Percentiles rank a stretch among this genome's conserved stretches.
Evolutionary conservation across 805 yeast genomes (phyloP).

Genomic region (Candida montana): DNA sequence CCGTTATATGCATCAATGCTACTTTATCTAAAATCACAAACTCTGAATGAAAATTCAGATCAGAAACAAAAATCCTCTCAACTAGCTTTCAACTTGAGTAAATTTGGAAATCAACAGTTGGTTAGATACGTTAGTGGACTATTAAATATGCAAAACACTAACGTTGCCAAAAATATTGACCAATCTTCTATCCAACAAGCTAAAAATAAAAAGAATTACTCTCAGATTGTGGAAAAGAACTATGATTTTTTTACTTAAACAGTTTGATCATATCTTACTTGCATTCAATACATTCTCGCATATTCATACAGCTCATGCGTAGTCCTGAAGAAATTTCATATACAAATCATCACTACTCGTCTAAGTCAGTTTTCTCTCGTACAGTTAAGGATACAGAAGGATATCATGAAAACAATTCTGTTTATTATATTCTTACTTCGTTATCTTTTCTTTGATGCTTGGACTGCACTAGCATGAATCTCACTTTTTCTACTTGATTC

Average conservation of each 20-base stretch:
- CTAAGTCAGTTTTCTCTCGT: no score
- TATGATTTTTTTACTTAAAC: no score
- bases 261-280: no score
- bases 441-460: slow-evolving; percentile 15
- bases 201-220: slow-evolving; percentile 15
- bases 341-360: no score
- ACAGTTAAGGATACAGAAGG: no score
- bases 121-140: slow-evolving; percentile 23
- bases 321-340: no score
- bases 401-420: no score
- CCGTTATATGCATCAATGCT: slow-evolving; percentile 21
- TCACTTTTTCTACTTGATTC: slow-evolving; percentile 35
- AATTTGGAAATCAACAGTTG: slow-evolving; percentile 20
- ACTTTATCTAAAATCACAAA: slow-evolving; percentile 19
- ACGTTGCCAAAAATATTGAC: slow-evolving; percentile 20
- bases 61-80: slow-evolving; percentile 26
- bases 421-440: no score
- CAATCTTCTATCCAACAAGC: slow-evolving; percentile 21
- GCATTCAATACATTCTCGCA: no score
- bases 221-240: no score
- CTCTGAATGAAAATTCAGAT: slow-evolving; percentile 24
- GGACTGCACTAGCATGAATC: slow-evolving; percentile 16
- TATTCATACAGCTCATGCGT: no score
- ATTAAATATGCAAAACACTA: slow-evolving; percentile 19
- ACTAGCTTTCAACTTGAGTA: slow-evolving; percentile 22